Conservation (phyloP, 2,329 filamentous ascomycete genomes). For the Fusarium stilboides region DNA sequence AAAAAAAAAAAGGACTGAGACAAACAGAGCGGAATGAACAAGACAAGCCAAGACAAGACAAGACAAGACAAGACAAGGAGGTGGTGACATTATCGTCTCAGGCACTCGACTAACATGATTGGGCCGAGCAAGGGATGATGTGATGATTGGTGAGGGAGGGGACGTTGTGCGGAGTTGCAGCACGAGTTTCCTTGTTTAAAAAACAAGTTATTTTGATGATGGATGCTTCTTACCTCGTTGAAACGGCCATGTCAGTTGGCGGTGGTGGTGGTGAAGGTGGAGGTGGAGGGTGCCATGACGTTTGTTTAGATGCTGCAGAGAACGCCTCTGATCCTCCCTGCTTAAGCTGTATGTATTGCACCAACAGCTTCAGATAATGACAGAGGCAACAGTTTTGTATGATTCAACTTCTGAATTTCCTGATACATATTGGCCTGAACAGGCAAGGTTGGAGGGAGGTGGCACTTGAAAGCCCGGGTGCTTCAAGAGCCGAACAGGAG, state of each 20-base stretch:
- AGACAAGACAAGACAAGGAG: conserved; percentile 9
- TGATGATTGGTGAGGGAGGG: conserved; percentile 1
- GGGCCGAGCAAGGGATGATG: conserved; percentile 18
- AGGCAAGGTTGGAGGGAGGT: not conserved
- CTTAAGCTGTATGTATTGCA: not conserved
- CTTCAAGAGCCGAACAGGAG: conserved; percentile 1
- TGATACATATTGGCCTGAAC: conserved; percentile 1
- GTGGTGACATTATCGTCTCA: conserved; percentile 25
- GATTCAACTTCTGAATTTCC: not conserved
- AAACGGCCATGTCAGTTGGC: not conserved
- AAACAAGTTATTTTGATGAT: conserved; percentile 10
- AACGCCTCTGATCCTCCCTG: conserved; percentile 19
- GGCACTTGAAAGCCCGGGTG: not conserved
- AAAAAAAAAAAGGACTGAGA: conserved; percentile 29
- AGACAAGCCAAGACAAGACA: not conserved
- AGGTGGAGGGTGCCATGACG: conserved; percentile 2
- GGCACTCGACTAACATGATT: conserved; percentile 39
- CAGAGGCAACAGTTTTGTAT: not conserved
- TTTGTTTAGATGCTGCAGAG: conserved; percentile 13
- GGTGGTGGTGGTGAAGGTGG: too few relatives aligned
- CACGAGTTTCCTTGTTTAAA: conserved; percentile 9
- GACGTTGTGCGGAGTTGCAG: not conserved
- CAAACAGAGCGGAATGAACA: conserved; percentile 13
- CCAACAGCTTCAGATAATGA: not conserved
- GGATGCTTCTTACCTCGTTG: conserved; percentile 4